Evolutionary conservation across 495 filamentous ascomycete genomes (phyloP).

Genomic region (Hypoxylon fragiforme): DNA sequence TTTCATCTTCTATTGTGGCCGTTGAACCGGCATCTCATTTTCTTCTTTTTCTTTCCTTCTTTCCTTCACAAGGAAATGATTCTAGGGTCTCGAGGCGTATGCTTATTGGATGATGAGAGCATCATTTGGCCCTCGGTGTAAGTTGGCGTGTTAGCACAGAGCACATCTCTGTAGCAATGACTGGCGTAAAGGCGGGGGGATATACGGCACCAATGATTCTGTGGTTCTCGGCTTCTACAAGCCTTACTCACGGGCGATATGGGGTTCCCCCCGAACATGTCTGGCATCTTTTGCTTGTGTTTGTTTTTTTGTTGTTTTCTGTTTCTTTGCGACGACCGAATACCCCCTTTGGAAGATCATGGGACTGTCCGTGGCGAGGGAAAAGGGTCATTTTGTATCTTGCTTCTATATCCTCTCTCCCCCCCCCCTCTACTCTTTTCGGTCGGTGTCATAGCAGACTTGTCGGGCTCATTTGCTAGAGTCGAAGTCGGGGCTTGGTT

Average conservation of each 20-base stretch:
- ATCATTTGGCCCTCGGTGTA: conserved; percentile 21
- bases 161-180: conserved; percentile 11
- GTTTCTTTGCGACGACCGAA: conserved; percentile 12
- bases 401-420: conserved; percentile 1
- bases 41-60: no score
- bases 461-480: conserved; percentile 7
- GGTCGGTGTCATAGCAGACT: conserved; percentile 24
- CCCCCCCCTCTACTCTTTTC: no score
- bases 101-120: conserved; percentile 18
- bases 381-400: conserved; percentile 13
- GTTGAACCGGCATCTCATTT: conserved; percentile 20
- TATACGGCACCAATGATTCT: conserved; percentile 21
- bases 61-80: conserved; percentile 1
- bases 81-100: conserved; percentile 11
- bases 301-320: no score
- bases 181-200: conserved; percentile 25
- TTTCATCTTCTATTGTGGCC: conserved; percentile 10
- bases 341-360: conserved; percentile 14
- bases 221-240: conserved; percentile 7
- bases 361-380: conserved; percentile 21
- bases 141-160: conserved; percentile 27
- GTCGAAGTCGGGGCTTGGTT: conserved; percentile 18
- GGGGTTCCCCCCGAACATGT: conserved; percentile 17
- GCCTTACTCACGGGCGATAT: conserved; percentile 18
- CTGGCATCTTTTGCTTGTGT: conserved; percentile 12